phyloP scores from a whole-genome alignment of 148 eudicot genomes.

The Chenopodium suecicum region DNA sequence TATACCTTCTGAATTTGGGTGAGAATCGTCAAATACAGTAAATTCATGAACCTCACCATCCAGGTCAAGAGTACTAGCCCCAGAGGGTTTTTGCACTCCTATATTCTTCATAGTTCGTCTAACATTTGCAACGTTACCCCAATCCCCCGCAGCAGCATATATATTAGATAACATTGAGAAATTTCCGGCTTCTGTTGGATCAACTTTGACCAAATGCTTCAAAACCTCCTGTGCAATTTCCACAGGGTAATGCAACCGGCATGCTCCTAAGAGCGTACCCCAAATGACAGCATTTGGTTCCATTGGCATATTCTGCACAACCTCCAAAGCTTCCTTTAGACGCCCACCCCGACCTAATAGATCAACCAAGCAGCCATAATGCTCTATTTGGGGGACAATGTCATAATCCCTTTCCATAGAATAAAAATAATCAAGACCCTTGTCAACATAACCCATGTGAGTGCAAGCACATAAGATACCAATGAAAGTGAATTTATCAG shows the following conservation, averaged over 20 bases:
- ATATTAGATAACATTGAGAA: conserved; percentile 73
- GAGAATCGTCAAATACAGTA: conserved; percentile 59
- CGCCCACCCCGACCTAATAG: conserved; percentile 87
- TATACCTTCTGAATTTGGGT: conserved; percentile 53
- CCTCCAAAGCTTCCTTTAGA: conserved; percentile 62
- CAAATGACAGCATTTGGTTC: conserved; percentile 78
- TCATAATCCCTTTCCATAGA: conserved; percentile 69
- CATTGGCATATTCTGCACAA: conserved; percentile 67
- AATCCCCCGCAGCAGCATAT: conserved; percentile 79
- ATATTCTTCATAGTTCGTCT: conserved; percentile 61
- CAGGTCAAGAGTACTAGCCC: conserved; percentile 71
- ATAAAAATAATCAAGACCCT: conserved; percentile 61
- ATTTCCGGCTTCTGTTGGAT: conserved; percentile 57
- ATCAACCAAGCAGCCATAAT: conserved; percentile 87
- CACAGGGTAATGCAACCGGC: conserved; percentile 67
- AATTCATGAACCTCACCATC: conserved; percentile 69
- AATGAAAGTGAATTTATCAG: conserved; percentile 75
- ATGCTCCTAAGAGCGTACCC: conserved; percentile 81
- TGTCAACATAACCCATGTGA: conserved; percentile 65
- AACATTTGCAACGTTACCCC: conserved; percentile 56
- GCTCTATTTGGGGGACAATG: conserved; percentile 63
- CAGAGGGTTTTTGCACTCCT: conserved; percentile 57
- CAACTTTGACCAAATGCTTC: conserved; percentile 43
- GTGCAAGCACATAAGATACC: conserved; percentile 90
- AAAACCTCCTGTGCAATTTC: conserved; percentile 60